Evolutionary conservation across 345 rosid species (phyloP).

Genomic region (Citrus sp.): DNA sequence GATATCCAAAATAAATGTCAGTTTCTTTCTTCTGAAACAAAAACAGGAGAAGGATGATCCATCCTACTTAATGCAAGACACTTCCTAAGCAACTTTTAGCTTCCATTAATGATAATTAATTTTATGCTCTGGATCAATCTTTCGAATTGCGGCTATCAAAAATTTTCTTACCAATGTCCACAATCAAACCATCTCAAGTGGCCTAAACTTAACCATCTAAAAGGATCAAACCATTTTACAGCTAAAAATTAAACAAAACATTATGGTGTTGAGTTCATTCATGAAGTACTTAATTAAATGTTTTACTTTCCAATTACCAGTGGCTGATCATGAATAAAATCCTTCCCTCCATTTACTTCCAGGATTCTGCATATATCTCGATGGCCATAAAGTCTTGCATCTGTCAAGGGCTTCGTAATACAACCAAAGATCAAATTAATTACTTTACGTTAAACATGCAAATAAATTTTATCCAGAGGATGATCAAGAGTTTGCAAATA

Average conservation of each 20-base stretch:
- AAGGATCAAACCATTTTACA: not conserved
- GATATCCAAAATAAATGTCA: not conserved
- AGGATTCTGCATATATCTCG: slow-evolving; percentile 65
- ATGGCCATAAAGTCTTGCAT: slow-evolving; percentile 55
- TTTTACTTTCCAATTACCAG: slow-evolving; percentile 25
- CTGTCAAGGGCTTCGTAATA: slow-evolving; percentile 51
- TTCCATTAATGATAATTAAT: not conserved
- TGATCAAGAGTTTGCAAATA: slow-evolving; percentile 1
- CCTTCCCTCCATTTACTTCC: slow-evolving; percentile 61
- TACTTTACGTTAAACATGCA: not conserved
- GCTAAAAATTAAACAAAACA: not conserved
- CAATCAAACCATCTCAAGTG: not conserved
- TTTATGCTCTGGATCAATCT: not conserved
- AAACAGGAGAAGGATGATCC: not conserved
- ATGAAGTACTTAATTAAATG: not conserved
- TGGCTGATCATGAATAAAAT: slow-evolving; percentile 42
- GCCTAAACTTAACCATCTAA: not conserved
- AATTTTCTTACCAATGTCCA: not conserved
- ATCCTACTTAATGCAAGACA: not conserved
- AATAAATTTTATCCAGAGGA: not conserved
- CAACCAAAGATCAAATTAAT: not conserved
- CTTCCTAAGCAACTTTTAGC: not conserved
- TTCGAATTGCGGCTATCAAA: not conserved
- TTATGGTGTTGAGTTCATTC: not conserved
- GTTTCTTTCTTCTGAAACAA: not conserved